phyloP scores from a whole-genome alignment of 352 stramenopile species.

The Globisporangium orthogonon region DNA sequence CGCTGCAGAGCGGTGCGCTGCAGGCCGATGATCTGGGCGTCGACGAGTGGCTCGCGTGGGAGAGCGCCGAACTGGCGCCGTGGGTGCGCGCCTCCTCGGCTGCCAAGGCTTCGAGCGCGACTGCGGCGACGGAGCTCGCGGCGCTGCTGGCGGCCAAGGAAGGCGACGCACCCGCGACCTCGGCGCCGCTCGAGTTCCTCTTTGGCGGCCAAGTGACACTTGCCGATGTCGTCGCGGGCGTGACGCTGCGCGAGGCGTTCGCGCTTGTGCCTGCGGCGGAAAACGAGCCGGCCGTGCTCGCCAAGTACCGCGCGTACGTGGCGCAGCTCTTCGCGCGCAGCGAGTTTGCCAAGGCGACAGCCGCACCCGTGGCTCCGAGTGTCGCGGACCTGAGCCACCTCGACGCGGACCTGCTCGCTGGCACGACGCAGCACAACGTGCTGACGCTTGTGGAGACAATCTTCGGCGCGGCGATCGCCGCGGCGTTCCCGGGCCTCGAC shows the following conservation, averaged over 20 bases:
- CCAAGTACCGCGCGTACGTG: conserved; percentile 65
- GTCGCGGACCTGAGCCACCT: conserved; percentile 23
- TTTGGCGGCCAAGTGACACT: conserved; percentile 60
- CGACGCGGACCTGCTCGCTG: conserved; percentile 35
- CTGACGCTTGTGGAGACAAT: conserved; percentile 68
- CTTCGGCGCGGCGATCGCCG: conserved; percentile 64
- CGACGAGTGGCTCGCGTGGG: conserved; percentile 83
- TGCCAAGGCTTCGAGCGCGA: conserved; percentile 2
- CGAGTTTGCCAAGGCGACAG: conserved; percentile 45
- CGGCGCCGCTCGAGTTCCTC: conserved; percentile 43
- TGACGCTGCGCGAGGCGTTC: conserved; percentile 58
- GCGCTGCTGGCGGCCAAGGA: conserved; percentile 58
- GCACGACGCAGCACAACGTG: conserved; percentile 73
- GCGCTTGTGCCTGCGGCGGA: conserved; percentile 37
- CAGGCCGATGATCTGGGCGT: conserved; percentile 69
- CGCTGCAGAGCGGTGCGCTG: conserved; percentile 27
- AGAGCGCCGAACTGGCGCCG: conserved; percentile 52
- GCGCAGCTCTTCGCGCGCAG: conserved; percentile 43
- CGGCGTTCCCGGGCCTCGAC: conserved; percentile 53
- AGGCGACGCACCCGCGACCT: conserved; percentile 35
- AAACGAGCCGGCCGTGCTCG: conserved; percentile 36
- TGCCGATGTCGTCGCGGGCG: conserved; percentile 65
- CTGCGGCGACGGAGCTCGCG: conserved; percentile 24
- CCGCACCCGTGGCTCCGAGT: conserved; percentile 10
- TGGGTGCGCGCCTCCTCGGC: conserved; percentile 32